Conservation (phyloP, 2,329 filamentous ascomycete species). For the Aspergillus sp. region DNA sequence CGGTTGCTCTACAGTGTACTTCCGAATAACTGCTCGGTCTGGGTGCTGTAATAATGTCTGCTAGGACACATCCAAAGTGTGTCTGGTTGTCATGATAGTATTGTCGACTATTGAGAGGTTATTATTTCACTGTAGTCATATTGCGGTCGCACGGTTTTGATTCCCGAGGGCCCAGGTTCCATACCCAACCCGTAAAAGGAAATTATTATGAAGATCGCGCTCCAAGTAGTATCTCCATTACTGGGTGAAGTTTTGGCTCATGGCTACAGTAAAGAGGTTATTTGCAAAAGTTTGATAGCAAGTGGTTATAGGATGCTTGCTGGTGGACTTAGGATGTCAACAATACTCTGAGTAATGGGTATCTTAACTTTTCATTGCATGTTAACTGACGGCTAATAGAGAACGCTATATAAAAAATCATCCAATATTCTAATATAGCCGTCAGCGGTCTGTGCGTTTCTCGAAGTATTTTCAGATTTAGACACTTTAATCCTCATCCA, state of each 20-base stretch:
- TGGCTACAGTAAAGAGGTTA: background rate
- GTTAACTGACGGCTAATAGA: background rate
- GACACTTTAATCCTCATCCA: conserved; percentile 51
- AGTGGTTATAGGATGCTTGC: background rate
- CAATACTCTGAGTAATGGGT: conserved; percentile 11
- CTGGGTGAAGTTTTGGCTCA: no score
- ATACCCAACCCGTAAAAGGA: background rate
- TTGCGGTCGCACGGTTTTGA: no score
- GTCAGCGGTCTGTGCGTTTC: background rate
- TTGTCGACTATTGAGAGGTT: background rate
- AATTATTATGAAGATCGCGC: background rate
- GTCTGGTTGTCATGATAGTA: background rate
- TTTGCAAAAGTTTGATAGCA: background rate
- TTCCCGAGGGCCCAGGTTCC: no score
- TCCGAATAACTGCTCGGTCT: background rate
- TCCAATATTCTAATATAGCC: conserved; percentile 2
- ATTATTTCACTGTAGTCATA: background rate
- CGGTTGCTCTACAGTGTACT: background rate
- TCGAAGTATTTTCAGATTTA: background rate
- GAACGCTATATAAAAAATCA: background rate
- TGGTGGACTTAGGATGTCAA: background rate
- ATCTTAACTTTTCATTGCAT: conserved; percentile 23
- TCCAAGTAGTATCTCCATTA: no score
- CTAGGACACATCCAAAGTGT: no score
- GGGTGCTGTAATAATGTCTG: background rate